Percentiles rank a stretch among this genome's conserved stretches.
Conservation (phyloP, 805 yeast species). For the Saccharomycopsis schoenii region DNA sequence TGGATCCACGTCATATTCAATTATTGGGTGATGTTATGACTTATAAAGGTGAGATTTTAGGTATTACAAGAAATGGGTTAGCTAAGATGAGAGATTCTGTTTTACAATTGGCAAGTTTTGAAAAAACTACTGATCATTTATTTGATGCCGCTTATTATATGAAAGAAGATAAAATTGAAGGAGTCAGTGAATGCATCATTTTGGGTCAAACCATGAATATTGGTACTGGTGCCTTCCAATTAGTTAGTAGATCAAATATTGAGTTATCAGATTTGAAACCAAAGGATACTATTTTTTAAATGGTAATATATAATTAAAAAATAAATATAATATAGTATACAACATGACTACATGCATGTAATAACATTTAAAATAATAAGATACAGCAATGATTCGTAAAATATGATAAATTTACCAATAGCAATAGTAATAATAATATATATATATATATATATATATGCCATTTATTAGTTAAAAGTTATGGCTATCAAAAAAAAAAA, state of each 20-base stretch:
- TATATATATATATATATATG: not conserved
- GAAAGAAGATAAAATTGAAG: conserved; percentile 93
- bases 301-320: no score
- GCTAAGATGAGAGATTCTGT: conserved; percentile 99
- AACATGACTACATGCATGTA: not conserved
- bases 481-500: not conserved
- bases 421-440: no score
- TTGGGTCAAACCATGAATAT: conserved; percentile 95
- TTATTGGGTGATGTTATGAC: conserved; percentile 97
- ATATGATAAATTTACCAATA: no score
- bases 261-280: conserved; percentile 34
- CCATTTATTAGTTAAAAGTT: not conserved
- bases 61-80: conserved; percentile 95
- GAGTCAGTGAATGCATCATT: conserved; percentile 96
- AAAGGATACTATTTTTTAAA: conserved; percentile 25
- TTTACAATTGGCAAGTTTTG: conserved; percentile 91
- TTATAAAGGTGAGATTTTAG: conserved; percentile 94
- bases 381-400: no score
- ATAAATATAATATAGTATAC: not conserved
- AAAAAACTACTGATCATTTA: conserved; percentile 95
- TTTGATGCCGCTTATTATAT: conserved; percentile 97
- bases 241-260: conserved; percentile 50
- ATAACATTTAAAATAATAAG: not conserved
- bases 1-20: conserved; percentile 98
- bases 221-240: conserved; percentile 94